These are phyloP conservation scores for Penicillium sp. DNA, from an alignment of 2,329 filamentous ascomycete species.

Conservation along the genomic window DNA sequence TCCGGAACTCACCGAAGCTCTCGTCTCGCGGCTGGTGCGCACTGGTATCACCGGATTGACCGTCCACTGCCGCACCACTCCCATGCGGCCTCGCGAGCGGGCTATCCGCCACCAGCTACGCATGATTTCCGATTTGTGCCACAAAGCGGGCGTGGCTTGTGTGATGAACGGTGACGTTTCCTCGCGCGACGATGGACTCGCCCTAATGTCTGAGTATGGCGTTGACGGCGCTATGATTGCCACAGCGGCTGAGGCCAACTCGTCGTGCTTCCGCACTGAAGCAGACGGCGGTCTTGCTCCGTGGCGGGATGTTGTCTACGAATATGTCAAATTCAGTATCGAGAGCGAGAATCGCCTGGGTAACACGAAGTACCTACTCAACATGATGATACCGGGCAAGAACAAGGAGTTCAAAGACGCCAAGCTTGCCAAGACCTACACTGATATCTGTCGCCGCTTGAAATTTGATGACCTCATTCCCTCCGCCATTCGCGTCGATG, in stretches of 20 bases:
- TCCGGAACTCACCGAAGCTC: constrained; percentile 67
- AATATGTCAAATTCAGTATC: constrained; percentile 70
- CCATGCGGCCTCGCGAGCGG: constrained; percentile 86
- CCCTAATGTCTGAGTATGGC: constrained; percentile 72
- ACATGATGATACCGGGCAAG: constrained; percentile 82
- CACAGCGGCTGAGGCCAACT: constrained; percentile 84
- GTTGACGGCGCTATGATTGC: constrained; percentile 97
- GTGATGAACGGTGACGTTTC: constrained; percentile 93
- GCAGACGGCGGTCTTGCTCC: constrained; percentile 66
- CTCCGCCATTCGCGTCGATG: constrained; percentile 64
- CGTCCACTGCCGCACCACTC: constrained; percentile 91
- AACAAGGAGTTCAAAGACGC: constrained; percentile 61
- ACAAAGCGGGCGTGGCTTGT: constrained; percentile 81
- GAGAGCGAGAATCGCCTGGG: constrained; percentile 80
- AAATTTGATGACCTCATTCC: constrained; percentile 62
- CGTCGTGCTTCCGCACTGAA: constrained; percentile 74
- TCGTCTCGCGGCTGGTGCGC: constrained; percentile 73
- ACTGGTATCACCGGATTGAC: constrained; percentile 93
- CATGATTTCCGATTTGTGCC: constrained; percentile 80
- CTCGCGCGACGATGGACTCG: constrained; percentile 66
- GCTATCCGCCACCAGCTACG: constrained; percentile 81
- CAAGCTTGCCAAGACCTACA: constrained; percentile 67
- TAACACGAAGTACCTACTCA: constrained; percentile 89
- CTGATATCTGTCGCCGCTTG: constrained; percentile 63
- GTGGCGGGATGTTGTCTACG: constrained; percentile 74